phyloP scores from a whole-genome alignment of 2,329 filamentous ascomycete genomes.

The Periglandula ipomoeae region DNA sequence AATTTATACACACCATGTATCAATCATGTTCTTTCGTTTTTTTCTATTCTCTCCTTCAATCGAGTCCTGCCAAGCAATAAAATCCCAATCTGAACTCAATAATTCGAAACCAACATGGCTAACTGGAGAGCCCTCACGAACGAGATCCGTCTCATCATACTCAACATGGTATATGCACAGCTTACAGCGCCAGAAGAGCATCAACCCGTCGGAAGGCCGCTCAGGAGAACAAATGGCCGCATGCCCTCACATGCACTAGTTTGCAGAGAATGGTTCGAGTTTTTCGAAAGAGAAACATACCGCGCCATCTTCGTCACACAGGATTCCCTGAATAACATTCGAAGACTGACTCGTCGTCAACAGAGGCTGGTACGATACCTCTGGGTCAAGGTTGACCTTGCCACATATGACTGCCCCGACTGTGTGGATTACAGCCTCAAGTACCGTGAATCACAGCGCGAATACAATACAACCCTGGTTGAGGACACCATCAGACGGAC shows the following conservation, averaged over 20 bases:
- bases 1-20: not conserved
- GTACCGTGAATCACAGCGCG: not conserved
- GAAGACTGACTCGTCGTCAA: not conserved
- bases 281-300: not conserved
- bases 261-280: not conserved
- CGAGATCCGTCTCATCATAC: not conserved
- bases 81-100: not conserved
- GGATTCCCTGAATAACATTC: not conserved
- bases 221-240: not conserved
- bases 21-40: not conserved
- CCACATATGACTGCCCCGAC: not conserved
- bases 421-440: not conserved
- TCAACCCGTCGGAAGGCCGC: not conserved
- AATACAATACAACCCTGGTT: not conserved
- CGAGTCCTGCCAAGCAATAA: not conserved
- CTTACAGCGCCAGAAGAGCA: not conserved
- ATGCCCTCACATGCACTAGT: not conserved
- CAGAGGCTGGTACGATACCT: not conserved
- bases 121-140: not conserved
- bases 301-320: not conserved
- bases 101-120: not conserved
- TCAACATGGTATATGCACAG: not conserved
- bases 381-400: not conserved
- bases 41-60: not conserved
- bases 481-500: not conserved